These are phyloP conservation scores for Parasarocladium wereldwijsianum DNA, from an alignment of 2,329 filamentous ascomycete species.

Conservation along the genomic window DNA sequence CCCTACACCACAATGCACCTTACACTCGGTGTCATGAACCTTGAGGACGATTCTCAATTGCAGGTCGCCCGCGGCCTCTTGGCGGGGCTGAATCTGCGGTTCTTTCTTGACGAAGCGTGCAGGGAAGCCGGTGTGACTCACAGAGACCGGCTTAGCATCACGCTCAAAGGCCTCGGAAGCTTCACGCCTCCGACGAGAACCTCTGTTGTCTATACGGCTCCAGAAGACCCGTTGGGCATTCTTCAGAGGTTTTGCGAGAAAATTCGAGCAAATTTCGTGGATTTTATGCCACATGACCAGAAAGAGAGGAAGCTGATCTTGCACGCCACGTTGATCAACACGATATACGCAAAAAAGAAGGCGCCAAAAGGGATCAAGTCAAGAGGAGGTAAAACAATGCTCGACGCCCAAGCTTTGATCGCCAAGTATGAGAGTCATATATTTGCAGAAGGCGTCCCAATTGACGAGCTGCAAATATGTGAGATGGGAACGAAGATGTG, in stretches of 20 bases:
- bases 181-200: conserved; percentile 45
- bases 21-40: conserved; percentile 74
- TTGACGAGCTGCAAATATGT: conserved; percentile 67
- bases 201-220: conserved; percentile 51
- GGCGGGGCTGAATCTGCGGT: conserved; percentile 19
- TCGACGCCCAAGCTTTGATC: conserved; percentile 42
- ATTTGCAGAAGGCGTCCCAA: conserved; percentile 53
- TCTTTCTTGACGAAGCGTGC: conserved; percentile 19
- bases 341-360: conserved; percentile 66
- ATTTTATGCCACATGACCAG: conserved; percentile 40
- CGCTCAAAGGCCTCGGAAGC: conserved; percentile 38
- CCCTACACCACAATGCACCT: conserved; percentile 71
- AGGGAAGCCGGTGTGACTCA: conserved; percentile 5
- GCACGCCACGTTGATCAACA: conserved; percentile 79
- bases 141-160: conserved; percentile 28
- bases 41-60: conserved; percentile 38
- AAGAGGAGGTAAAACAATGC: conserved; percentile 25
- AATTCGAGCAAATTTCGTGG: conserved; percentile 39
- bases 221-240: conserved; percentile 30
- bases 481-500: conserved; percentile 70
- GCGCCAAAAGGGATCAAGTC: conserved; percentile 14
- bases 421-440: conserved; percentile 46
- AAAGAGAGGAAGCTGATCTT: conserved; percentile 52
- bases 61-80: conserved; percentile 28
- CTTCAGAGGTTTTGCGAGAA: conserved; percentile 42